phyloP scores from a whole-genome alignment of 331 rosid genomes.

The Rosa hybrid region DNA sequence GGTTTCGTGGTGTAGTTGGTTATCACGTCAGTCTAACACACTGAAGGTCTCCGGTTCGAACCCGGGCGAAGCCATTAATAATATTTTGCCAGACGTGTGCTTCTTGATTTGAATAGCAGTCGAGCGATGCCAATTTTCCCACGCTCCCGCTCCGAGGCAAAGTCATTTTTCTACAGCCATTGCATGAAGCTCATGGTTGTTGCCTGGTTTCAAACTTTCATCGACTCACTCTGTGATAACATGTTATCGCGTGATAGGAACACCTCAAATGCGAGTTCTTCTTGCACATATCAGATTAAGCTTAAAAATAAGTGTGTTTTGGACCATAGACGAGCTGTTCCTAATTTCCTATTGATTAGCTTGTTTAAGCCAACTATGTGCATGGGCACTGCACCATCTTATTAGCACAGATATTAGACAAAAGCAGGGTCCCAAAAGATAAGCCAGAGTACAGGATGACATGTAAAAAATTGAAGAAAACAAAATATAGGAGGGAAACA shows the following conservation, averaged over 20 bases:
- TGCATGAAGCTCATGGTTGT: too few relatives aligned
- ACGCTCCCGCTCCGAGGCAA: too few relatives aligned
- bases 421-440: not conserved
- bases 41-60: slow-evolving; percentile 33
- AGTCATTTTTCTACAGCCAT: too few relatives aligned
- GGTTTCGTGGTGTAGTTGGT: slow-evolving; percentile 34
- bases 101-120: too few relatives aligned
- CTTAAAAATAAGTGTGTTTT: too few relatives aligned
- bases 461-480: slow-evolving; percentile 1
- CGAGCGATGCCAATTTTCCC: too few relatives aligned
- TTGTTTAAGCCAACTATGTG: too few relatives aligned
- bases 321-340: not conserved
- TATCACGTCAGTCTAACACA: slow-evolving; percentile 35
- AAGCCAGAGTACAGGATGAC: not conserved
- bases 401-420: not conserved
- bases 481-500: not conserved
- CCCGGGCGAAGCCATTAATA: slow-evolving; percentile 21
- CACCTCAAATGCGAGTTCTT: not conserved
- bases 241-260: too few relatives aligned
- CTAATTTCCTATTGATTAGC: not conserved
- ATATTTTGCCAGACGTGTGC: too few relatives aligned
- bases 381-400: not conserved
- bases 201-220: too few relatives aligned
- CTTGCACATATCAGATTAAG: not conserved
- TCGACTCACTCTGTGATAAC: too few relatives aligned